These are phyloP conservation scores for Xylariomycetidae sp. DNA, from an alignment of 2,329 filamentous ascomycete genomes.

Conservation along the genomic window DNA sequence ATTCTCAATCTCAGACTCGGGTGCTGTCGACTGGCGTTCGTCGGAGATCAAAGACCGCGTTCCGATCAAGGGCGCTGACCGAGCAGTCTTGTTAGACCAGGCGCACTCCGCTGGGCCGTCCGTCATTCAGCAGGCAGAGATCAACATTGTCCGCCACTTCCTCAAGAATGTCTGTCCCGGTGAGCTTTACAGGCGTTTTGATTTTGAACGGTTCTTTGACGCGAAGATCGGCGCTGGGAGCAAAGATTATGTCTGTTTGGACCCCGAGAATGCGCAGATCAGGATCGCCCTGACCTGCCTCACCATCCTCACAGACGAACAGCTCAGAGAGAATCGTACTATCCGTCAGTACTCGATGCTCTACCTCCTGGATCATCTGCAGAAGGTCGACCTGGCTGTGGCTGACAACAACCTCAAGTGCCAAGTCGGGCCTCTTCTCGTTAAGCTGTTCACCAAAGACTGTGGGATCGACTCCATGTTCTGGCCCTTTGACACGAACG, in stretches of 20 bases:
- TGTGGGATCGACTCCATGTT: conserved; percentile 25
- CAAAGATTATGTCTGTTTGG: conserved; percentile 26
- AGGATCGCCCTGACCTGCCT: conserved; percentile 23
- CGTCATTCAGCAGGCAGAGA: conserved; percentile 24
- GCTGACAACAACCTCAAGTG: conserved; percentile 23
- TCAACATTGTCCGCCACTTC: conserved; percentile 27
- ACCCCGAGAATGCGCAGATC: conserved; percentile 26
- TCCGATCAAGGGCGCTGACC: conserved; percentile 13
- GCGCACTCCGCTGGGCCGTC: conserved; percentile 7
- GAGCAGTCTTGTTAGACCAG: background rate
- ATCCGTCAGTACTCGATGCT: conserved; percentile 22
- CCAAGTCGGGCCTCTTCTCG: conserved; percentile 21
- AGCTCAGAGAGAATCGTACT: conserved; percentile 10
- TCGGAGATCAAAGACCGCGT: conserved; percentile 21
- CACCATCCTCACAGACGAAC: conserved; percentile 20
- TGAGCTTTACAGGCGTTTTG: conserved; percentile 26
- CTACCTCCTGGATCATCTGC: conserved; percentile 22
- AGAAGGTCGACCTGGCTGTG: conserved; percentile 21
- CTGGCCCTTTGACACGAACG: conserved; percentile 19
- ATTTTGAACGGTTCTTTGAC: conserved; percentile 28
- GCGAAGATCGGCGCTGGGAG: conserved; percentile 21
- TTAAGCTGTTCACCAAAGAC: conserved; percentile 22
- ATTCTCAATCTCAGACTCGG: conserved; percentile 22
- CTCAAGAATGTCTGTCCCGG: conserved; percentile 27
- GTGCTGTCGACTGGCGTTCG: conserved; percentile 22